Evolutionary conservation across 2,329 filamentous ascomycete species (phyloP), one percentile per base, ranked within the genome.

Genomic region (Phaeomoniella chlamydospora): DNA sequence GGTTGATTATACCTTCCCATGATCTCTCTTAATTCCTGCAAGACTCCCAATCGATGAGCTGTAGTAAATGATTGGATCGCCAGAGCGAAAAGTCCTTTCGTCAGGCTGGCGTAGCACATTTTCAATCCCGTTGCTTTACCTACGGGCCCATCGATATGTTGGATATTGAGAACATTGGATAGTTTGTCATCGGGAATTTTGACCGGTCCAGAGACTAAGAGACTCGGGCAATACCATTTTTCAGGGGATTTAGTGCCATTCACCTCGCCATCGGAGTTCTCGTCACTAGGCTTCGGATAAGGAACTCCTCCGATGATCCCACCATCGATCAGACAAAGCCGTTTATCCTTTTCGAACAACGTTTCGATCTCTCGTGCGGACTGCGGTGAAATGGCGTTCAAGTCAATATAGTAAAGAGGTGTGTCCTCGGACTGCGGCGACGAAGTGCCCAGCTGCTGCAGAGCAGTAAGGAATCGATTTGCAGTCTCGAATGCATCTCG

Each of bases 21-120:
- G 42, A 80, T 70, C 9, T 54, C 52, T 40, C 68, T 59, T 18
- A 86, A 59, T 35, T 75, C 65, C 0, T 57, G 60, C 1, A 80
- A 59, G 1, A 87, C 71, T 11, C 74, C 74, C 0, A 85, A 64
- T 0, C 61, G 58, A 16, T 45, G 43, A 0, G 81, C 81, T 0
- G 80, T 81, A 3, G 77, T 77, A 50, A 79, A 82, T 0, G 78
- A 70, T 51, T 85, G 76, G 15, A 82, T 67, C 1, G 75, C 74
- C 2, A 87, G 62, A 0, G 79, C 79, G 1, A 71, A 76, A 49
- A 80, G 75, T 4, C 75, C 75, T 53, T 79, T 80, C 13, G 63
- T 64, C 37, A 73, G 54, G 37, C 66, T 65, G 10, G 73, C 72
- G 50, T 76, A 79, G 53, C 74, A 78, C 65, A 77, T 77, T 54